A percentile compares a stretch with the other conserved stretches of the same genome.
Evolutionary conservation across 1,284 basidiomycete genomes (phyloP).

Genomic region (Tilletia setariae): DNA sequence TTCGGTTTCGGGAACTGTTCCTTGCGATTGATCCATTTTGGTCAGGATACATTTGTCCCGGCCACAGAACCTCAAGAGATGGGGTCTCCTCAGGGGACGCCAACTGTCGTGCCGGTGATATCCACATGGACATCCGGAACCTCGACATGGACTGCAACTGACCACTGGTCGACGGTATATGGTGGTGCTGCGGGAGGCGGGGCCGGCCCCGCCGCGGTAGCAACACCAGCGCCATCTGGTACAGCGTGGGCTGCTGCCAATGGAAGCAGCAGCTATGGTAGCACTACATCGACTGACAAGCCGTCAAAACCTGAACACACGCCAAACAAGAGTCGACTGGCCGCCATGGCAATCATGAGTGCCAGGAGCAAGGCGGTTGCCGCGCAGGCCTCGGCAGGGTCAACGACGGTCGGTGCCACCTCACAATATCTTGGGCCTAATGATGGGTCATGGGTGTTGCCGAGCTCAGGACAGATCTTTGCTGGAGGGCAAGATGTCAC

Average conservation of each 20-base stretch:
- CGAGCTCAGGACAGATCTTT: not conserved
- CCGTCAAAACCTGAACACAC: not conserved
- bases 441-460: not conserved
- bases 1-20: not conserved
- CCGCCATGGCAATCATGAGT: slow-evolving; percentile 8
- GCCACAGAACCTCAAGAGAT: not conserved
- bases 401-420: not conserved
- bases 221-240: not conserved
- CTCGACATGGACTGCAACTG: slow-evolving; percentile 7
- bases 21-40: no score
- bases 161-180: slow-evolving; percentile 11
- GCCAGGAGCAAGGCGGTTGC: slow-evolving; percentile 6
- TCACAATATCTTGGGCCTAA: not conserved
- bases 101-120: not conserved
- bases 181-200: not conserved
- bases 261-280: no score
- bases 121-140: slow-evolving; percentile 3
- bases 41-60: no score
- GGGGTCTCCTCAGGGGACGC: slow-evolving; percentile 1
- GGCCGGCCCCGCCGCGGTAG: not conserved
- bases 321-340: not conserved
- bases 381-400: not conserved
- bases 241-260: no score
- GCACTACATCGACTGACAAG: no score
- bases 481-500: slow-evolving; percentile 6